Percentiles rank a stretch among this genome's conserved stretches.
These are phyloP conservation scores for Rhizomucor pusillus DNA, from an alignment of 371 early-diverging fungal species.

Conservation along the genomic window DNA sequence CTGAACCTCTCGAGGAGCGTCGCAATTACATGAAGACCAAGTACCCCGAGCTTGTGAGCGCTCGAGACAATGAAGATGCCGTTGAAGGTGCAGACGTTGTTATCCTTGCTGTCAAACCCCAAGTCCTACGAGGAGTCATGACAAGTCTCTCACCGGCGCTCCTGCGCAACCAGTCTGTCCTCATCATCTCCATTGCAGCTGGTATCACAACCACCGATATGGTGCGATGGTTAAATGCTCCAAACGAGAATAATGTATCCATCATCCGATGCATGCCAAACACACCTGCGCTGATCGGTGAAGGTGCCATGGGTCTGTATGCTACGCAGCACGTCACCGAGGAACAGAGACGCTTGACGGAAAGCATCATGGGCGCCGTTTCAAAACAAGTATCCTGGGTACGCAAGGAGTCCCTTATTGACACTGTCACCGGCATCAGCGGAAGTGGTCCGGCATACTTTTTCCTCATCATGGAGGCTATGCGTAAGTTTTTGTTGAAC, in stretches of 20 bases:
- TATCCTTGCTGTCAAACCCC: conserved; percentile 90
- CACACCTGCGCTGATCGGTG: conserved; percentile 84
- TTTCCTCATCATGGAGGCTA: conserved; percentile 87
- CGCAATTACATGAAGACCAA: conserved; percentile 61
- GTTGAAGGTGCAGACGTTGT: conserved; percentile 69
- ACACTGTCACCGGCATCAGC: conserved; percentile 86
- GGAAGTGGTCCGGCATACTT: conserved; percentile 94
- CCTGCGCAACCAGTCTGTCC: conserved; percentile 19
- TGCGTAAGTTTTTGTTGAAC: conserved; percentile 47
- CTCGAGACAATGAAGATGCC: conserved; percentile 42
- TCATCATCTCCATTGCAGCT: conserved; percentile 88
- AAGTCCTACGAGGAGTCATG: conserved; percentile 75
- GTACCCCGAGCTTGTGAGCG: conserved; percentile 51
- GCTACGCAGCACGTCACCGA: conserved; percentile 60
- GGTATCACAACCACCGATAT: conserved; percentile 81
- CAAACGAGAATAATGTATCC: conserved; percentile 28
- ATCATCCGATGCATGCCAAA: conserved; percentile 94
- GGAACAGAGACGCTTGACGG: conserved; percentile 63
- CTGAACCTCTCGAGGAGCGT: conserved; percentile 76
- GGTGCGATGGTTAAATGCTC: conserved; percentile 62
- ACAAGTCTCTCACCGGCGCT: conserved; percentile 48
- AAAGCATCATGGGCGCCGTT: conserved; percentile 66
- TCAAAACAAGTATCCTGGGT: conserved; percentile 83
- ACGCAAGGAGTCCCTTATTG: conserved; percentile 70
- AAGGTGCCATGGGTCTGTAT: conserved; percentile 88